Evolutionary conservation across 202 grass and related monocot genomes (phyloP).

Genomic region (Saccharum hybrid): DNA sequence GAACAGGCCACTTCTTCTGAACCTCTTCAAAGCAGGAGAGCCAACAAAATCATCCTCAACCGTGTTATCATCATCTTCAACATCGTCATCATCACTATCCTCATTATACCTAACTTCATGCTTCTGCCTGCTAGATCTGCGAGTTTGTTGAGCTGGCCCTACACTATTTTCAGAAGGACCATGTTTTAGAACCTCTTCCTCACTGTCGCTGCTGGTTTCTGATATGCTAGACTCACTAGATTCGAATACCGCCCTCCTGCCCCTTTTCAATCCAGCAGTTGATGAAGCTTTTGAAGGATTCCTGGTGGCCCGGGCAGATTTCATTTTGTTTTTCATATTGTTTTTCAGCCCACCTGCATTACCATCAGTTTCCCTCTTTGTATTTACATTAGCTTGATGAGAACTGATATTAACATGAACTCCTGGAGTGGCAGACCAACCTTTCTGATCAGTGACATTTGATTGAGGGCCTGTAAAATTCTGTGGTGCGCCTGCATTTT

Average conservation of each 20-base stretch:
- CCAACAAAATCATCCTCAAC: constrained; percentile 44
- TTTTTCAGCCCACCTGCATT: constrained; percentile 35
- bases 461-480: constrained; percentile 47
- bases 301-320: constrained; percentile 28
- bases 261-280: constrained; percentile 54
- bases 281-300: constrained; percentile 54
- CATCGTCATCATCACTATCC: constrained; percentile 48
- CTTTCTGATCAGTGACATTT: constrained; percentile 40
- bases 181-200: constrained; percentile 49
- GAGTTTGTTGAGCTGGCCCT: constrained; percentile 40
- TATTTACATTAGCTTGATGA: constrained; percentile 41
- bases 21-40: constrained; percentile 57
- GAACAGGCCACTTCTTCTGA: constrained; percentile 42
- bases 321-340: constrained; percentile 52
- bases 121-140: constrained; percentile 76
- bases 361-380: constrained; percentile 31
- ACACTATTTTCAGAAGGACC: constrained; percentile 37
- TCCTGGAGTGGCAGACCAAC: constrained; percentile 46
- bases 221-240: constrained; percentile 50
- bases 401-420: constrained; percentile 43
- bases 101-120: constrained; percentile 65
- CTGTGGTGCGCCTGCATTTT: constrained; percentile 45
- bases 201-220: constrained; percentile 50
- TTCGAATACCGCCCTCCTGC: constrained; percentile 46
- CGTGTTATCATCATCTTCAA: constrained; percentile 30